Conservation (phyloP, 441 rosid genomes). For the Jatropha multifida region DNA sequence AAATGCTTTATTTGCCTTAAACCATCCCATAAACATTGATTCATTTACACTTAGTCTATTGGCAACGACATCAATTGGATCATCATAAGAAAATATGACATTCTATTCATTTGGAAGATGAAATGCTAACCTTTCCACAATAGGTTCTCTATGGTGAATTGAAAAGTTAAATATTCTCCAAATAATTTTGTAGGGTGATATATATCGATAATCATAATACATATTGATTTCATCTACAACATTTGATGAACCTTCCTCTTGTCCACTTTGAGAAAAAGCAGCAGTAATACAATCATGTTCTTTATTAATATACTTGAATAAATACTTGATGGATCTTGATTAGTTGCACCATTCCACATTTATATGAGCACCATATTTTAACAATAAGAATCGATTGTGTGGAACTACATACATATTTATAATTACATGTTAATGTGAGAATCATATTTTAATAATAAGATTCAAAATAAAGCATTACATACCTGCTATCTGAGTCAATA, state of each 20-base stretch:
- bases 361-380: not conserved
- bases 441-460: too few relatives aligned
- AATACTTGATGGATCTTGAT: not conserved
- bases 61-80: not conserved
- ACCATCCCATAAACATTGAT: not conserved
- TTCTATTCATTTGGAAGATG: not conserved
- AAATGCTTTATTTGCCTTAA: not conserved
- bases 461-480: too few relatives aligned
- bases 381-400: not conserved
- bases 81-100: not conserved
- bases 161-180: not conserved
- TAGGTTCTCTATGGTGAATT: not conserved
- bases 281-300: not conserved
- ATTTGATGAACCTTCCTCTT: not conserved
- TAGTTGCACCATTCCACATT: constrained; percentile 4
- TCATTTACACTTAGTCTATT: not conserved
- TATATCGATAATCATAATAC: not conserved
- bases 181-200: not conserved
- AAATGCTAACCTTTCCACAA: not conserved
- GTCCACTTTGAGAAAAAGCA: not conserved
- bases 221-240: not conserved
- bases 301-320: not conserved
- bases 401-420: not conserved
- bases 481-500: too few relatives aligned
- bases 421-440: too few relatives aligned